A percentile compares a stretch with the other conserved stretches of the same genome.
Conservation (phyloP, 805 yeast species). For the Priceomyces haplophilus region DNA sequence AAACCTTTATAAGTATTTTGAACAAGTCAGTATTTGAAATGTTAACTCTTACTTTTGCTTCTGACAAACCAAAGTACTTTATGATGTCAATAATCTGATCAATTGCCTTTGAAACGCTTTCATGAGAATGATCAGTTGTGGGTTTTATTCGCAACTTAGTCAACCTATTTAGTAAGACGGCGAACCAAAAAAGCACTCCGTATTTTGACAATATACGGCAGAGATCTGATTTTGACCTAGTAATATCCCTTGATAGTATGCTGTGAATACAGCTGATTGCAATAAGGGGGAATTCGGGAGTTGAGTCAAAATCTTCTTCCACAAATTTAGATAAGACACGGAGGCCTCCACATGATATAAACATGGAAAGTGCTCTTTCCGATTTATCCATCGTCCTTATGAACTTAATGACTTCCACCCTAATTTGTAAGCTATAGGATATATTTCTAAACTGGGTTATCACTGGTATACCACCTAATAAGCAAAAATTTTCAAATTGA, state of each 20-base stretch:
- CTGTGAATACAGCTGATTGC: conserved; percentile 35
- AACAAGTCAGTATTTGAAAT: conserved; percentile 39
- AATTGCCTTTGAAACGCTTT: conserved; percentile 10
- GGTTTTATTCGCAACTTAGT: conserved; percentile 13
- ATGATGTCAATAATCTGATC: conserved; percentile 37
- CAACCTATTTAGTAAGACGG: conserved; percentile 34
- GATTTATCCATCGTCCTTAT: conserved; percentile 31
- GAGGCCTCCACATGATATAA: conserved; percentile 47
- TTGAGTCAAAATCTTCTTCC: conserved; percentile 42
- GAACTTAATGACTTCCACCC: conserved; percentile 37
- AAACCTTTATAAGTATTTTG: conserved; percentile 39
- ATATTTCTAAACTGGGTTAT: conserved; percentile 35
- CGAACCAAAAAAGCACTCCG: conserved; percentile 44
- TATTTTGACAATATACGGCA: conserved; percentile 41
- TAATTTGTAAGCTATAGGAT: conserved; percentile 27
- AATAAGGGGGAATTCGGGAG: conserved; percentile 37
- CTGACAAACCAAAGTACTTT: conserved; percentile 45
- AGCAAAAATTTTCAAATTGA: conserved; percentile 40
- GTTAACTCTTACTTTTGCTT: conserved; percentile 40
- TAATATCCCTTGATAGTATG: conserved; percentile 32
- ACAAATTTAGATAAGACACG: conserved; percentile 42
- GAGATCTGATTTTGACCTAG: conserved; percentile 40
- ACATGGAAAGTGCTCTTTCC: conserved; percentile 34
- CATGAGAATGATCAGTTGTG: conserved; percentile 2
- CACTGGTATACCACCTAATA: conserved; percentile 43